These are phyloP conservation scores for Tricholoma matsutake DNA, from an alignment of 768 basidiomycete species.

Conservation along the genomic window DNA sequence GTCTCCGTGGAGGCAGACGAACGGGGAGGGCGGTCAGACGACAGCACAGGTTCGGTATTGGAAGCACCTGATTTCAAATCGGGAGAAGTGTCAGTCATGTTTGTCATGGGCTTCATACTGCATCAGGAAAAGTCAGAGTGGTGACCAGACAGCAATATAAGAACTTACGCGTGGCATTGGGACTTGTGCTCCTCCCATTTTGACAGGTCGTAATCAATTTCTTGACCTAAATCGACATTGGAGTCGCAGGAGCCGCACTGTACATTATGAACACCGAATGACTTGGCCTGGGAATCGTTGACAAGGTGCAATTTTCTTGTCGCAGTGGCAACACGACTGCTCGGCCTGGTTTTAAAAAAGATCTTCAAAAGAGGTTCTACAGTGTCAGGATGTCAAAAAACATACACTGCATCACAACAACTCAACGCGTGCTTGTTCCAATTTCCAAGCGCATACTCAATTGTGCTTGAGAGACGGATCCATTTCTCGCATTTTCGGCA, in stretches of 20 bases:
- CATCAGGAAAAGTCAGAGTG: background rate
- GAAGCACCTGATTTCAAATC: conserved; percentile 5
- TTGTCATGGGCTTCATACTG: conserved; percentile 4
- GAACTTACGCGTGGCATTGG: conserved; percentile 32
- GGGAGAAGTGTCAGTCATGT: conserved; percentile 4
- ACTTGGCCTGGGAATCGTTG: conserved; percentile 60
- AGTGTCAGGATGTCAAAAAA: conserved; percentile 2
- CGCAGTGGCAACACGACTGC: conserved; percentile 56
- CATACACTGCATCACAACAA: conserved; percentile 44
- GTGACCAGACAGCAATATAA: background rate
- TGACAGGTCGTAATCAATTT: conserved; percentile 56
- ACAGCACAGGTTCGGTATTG: conserved; percentile 10
- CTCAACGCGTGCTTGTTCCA: conserved; percentile 53
- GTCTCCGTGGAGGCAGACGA: conserved; percentile 33
- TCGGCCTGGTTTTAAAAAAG: conserved; percentile 37
- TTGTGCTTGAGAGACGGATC: conserved; percentile 47
- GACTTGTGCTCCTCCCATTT: conserved; percentile 65
- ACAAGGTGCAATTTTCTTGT: conserved; percentile 60
- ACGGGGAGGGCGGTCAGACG: conserved; percentile 18
- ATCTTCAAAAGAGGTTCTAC: background rate
- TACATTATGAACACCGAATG: conserved; percentile 42
- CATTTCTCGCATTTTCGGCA: conserved; percentile 65
- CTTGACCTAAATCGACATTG: conserved; percentile 43
- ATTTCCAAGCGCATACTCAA: conserved; percentile 42
- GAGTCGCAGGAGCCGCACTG: conserved; percentile 50